Base-by-base conservation (phyloP, 2,329 filamentous ascomycete genomes). In the Paracoccidioides brasiliensis region DNA sequence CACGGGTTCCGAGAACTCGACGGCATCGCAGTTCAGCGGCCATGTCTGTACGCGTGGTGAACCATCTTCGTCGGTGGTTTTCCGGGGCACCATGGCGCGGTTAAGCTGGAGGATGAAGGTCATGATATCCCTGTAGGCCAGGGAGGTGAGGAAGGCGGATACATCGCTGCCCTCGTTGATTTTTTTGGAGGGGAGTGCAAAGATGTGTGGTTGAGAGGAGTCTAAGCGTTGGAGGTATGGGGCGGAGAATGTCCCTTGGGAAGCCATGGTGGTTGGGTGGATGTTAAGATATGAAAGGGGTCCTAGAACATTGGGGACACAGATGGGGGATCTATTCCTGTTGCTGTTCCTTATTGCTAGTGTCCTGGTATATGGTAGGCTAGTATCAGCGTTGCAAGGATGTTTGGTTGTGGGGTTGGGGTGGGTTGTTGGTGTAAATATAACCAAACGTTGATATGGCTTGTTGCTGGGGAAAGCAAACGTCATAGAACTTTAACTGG, bases 21-120 rank as follows among this genome's bases (percentile, higher is more conserved):
- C 63, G 0, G 77, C 67, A 37, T 75, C 69, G 1, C 71, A 63
- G 40, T 64, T 65, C 22, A 74, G 57, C 4, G 63, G 61, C 76
- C 80, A 84, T n/a, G 78, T 76, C 60, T 80, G 78, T 15, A 64
- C 56, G 6, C 60, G 60, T 3, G 61, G 50, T 14, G 59, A 55
- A 4, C 52, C 57, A 15, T 70, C 64, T 22, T 69, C 68, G 41
- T 70, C 67, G 2, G 66, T 57, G 2, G 66, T 63, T 61, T 78
- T 83, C 22, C 81, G 76, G 0, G 91, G 90, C 61, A 91, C 87
- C 72, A 97, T 82, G 9, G 90, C 80, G 56, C 85, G 82, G 69
- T 95, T 97, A 51, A 98, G 82, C 72, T 97, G 93, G 61, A 95
- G 78, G 49, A 97, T 75, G 69, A 95, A 97, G 49, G 81, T 79